Conservation (phyloP, 1,139 yeast genomes). For the Sugiyamaella xylanicola region DNA sequence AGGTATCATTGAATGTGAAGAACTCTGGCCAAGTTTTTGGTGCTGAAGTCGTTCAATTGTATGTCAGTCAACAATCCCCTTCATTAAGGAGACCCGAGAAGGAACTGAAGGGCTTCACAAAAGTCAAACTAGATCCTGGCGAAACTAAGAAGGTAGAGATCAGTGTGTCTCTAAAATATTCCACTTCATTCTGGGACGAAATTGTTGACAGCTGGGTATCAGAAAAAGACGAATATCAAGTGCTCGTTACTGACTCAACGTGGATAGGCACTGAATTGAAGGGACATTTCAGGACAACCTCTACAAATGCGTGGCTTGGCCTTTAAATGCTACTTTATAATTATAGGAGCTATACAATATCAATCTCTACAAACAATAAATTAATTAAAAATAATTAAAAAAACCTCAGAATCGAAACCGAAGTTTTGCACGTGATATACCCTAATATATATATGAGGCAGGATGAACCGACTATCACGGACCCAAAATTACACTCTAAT, state of each 20-base stretch:
- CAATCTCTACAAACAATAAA: too few species aligned
- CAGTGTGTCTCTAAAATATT: conserved; percentile 49
- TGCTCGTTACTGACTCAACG: conserved; percentile 46
- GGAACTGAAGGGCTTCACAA: conserved; percentile 58
- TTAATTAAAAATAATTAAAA: too few species aligned
- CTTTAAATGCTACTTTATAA: not conserved
- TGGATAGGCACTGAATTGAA: not conserved
- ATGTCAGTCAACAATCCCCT: conserved; percentile 47
- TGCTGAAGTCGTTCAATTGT: conserved; percentile 52
- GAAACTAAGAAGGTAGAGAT: conserved; percentile 46
- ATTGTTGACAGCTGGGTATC: conserved; percentile 53
- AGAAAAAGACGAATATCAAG: conserved; percentile 53
- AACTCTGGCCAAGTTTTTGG: conserved; percentile 50
- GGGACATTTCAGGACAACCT: not conserved
- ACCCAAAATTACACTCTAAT: conserved; percentile 15
- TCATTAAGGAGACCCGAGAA: conserved; percentile 54
- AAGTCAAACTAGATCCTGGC: conserved; percentile 50
- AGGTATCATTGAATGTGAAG: conserved; percentile 46
- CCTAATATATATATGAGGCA: not conserved
- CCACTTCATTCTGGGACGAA: conserved; percentile 58
- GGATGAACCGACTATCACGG: conserved; percentile 8
- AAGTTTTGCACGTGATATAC: not conserved
- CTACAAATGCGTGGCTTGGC: conserved; percentile 6
- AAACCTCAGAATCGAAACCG: not conserved
- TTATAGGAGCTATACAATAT: too few species aligned